Base-by-base conservation (phyloP, 2,329 filamentous ascomycete species). In the Aspergillus calidoustus region DNA sequence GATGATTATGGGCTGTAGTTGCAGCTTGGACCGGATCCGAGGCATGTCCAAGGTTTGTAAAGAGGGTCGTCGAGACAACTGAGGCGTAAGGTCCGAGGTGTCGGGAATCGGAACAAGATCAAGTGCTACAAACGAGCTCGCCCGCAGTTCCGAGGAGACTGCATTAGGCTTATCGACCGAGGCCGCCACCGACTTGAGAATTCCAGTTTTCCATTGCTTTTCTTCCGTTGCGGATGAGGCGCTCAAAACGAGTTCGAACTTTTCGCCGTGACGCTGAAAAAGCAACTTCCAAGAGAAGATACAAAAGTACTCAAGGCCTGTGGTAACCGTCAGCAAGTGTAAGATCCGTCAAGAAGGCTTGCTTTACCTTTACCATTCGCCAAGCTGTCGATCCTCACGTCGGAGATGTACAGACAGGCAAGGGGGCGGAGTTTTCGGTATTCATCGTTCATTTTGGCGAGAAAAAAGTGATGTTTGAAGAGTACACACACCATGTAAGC, bases 241-340 rank as follows among this genome's bases (percentile, higher is more conserved):
- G 66, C 91, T 96, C 79, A 97, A 83, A 46, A 97, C 87, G 17
- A 97, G 78, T 76, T 98, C 94, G 73, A 91, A 94, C 57, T 94
- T 81, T 62, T 91, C 87, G 66, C 90, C 86, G 60, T 90, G 84
- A 66, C 87, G 86, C 73, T 95, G 89, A 71, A 98, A 97, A 3
- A 92, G 83, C 11, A 97, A 71, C 74, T 98, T 99, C 94, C 93
- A 98, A 1, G 93, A 95, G 74, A 91, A 91, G 0, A 91, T 88
- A 0, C 91, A 91, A 3, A 91, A 91, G 65, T 95, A 89, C 71
- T 93, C 97, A 81, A 98, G 75, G 0, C 92, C 93, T 96, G 63
- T 50, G 51, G 34, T 17, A 60, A 31, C 25, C n/a, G 22, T n/a
- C 46, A 74, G 68, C 46, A 63, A 50, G 13, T 31, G 13, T 15